Conservation (phyloP, 2,329 filamentous ascomycete species). For the Aspergillus japonicus region DNA sequence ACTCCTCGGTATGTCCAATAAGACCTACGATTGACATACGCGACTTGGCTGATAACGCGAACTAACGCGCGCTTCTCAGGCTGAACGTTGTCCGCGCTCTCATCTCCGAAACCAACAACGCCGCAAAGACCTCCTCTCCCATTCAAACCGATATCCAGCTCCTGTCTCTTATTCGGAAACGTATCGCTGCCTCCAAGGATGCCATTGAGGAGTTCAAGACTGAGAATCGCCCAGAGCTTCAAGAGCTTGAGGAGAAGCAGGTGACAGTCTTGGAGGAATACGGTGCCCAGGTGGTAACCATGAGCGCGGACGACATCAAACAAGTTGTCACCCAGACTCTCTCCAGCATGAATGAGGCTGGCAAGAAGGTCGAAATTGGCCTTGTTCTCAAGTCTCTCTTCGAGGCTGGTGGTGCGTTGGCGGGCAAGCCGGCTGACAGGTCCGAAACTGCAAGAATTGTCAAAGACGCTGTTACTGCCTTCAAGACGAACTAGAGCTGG, state of each 20-base stretch:
- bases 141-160: slow-evolving; percentile 50
- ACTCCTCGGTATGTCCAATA: slow-evolving; percentile 37
- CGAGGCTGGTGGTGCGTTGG: slow-evolving; percentile 41
- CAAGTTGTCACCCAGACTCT: slow-evolving; percentile 38
- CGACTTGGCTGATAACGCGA: not conserved
- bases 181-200: slow-evolving; percentile 35
- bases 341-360: slow-evolving; percentile 34
- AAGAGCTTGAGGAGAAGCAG: slow-evolving; percentile 47
- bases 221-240: slow-evolving; percentile 45
- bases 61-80: slow-evolving; percentile 24
- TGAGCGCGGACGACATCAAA: slow-evolving; percentile 42
- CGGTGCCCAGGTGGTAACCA: slow-evolving; percentile 42
- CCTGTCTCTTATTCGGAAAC: slow-evolving; percentile 48
- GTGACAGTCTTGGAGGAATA: slow-evolving; percentile 47
- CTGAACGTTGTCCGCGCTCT: slow-evolving; percentile 50
- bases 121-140: slow-evolving; percentile 46
- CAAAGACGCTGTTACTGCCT: slow-evolving; percentile 34
- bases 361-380: slow-evolving; percentile 39
- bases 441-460: slow-evolving; percentile 43
- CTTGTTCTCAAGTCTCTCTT: slow-evolving; percentile 45
- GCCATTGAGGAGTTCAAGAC: slow-evolving; percentile 43
- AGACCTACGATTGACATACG: not conserved
- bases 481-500: slow-evolving; percentile 6
- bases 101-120: slow-evolving; percentile 51
- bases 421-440: slow-evolving; percentile 46